Conservation (phyloP, 176 grass and related monocot species). For the Ananas comosus region DNA sequence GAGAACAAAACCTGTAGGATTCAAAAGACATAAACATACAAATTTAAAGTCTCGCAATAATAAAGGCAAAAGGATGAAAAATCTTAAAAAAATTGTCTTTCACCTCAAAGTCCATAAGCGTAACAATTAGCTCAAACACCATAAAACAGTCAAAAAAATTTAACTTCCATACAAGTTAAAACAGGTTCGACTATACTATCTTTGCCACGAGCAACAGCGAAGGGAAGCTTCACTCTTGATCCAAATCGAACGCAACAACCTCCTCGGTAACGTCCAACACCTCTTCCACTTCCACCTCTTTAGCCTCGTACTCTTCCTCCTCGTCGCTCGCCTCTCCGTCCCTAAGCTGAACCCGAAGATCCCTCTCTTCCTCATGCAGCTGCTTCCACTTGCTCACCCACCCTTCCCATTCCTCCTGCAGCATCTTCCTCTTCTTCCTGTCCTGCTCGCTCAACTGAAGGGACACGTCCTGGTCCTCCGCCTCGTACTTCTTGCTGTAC, state of each 20-base stretch:
- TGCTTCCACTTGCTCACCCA: slow-evolving; percentile 73
- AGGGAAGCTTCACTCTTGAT: slow-evolving; percentile 41
- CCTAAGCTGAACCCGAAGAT: slow-evolving; percentile 39
- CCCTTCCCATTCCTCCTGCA: slow-evolving; percentile 74
- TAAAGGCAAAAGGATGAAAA: too few species aligned
- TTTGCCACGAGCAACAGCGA: neutral
- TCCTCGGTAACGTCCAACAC: slow-evolving; percentile 45
- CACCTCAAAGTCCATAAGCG: neutral
- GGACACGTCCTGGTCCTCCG: slow-evolving; percentile 67
- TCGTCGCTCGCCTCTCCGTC: slow-evolving; percentile 64
- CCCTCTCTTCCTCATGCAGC: slow-evolving; percentile 57
- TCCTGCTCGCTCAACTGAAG: slow-evolving; percentile 55
- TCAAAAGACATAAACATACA: too few species aligned
- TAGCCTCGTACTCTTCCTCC: slow-evolving; percentile 77
- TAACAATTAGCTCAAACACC: neutral
- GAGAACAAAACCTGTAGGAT: too few species aligned
- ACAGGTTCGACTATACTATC: too few species aligned
- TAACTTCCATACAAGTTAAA: too few species aligned
- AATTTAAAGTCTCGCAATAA: too few species aligned
- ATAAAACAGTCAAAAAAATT: neutral
- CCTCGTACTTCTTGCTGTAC: slow-evolving; percentile 84
- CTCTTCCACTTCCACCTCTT: slow-evolving; percentile 88
- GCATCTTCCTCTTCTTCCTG: slow-evolving; percentile 48
- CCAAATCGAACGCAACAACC: slow-evolving; percentile 47
- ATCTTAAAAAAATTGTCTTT: too few species aligned